Percentiles rank a stretch among this genome's conserved stretches.
Conservation (phyloP, 1,284 basidiomycete species). For the Mycena sp. region DNA sequence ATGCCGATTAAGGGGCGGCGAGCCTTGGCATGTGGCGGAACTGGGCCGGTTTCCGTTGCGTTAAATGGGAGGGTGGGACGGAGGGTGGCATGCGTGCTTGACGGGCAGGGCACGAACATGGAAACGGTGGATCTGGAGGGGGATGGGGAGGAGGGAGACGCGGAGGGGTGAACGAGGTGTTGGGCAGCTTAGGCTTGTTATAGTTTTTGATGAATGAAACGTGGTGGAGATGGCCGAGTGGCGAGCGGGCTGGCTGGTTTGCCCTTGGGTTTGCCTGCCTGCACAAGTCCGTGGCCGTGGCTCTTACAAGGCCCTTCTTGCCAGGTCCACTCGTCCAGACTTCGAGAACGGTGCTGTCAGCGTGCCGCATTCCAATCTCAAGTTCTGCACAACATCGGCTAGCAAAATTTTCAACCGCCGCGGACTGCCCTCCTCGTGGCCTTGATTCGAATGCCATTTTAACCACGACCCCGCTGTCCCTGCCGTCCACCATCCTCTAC, state of each 20-base stretch:
- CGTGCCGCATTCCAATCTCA: conserved; percentile 44
- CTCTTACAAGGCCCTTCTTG: conserved; percentile 14
- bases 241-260: conserved; percentile 29
- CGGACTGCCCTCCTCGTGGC: conserved; percentile 63
- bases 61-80: conserved; percentile 80
- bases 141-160: conserved; percentile 61
- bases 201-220: conserved; percentile 49
- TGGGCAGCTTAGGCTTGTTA: too few relatives aligned
- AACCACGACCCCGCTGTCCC: conserved; percentile 44
- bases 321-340: conserved; percentile 22
- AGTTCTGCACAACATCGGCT: conserved; percentile 50
- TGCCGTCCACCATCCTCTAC: conserved; percentile 42
- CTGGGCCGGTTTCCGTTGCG: conserved; percentile 65
- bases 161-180: too few relatives aligned
- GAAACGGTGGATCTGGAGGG: conserved; percentile 84
- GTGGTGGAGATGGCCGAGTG: conserved; percentile 43
- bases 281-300: conserved; percentile 34
- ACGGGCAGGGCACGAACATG: conserved; percentile 64
- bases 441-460: conserved; percentile 62
- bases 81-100: conserved; percentile 78
- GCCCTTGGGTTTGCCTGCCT: conserved; percentile 43
- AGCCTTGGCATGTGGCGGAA: conserved; percentile 59
- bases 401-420: conserved; percentile 37
- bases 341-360: conserved; percentile 16
- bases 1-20: conserved; percentile 68